These are phyloP conservation scores for Alternaria incomplexa DNA, from an alignment of 2,329 filamentous ascomycete species.

Conservation along the genomic window DNA sequence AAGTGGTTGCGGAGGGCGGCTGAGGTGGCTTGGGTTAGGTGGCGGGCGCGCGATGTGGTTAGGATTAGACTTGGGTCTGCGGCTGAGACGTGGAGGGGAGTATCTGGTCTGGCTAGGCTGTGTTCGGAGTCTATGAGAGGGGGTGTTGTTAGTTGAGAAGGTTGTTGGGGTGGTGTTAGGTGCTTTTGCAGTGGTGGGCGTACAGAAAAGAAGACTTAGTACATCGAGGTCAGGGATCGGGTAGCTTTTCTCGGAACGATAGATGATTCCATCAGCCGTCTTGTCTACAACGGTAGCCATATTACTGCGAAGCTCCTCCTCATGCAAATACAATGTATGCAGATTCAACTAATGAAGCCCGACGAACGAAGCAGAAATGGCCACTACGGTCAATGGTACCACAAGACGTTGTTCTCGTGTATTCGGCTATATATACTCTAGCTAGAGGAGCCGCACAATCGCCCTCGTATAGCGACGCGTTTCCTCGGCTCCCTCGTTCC, in stretches of 20 bases:
- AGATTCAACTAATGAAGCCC: too few species aligned
- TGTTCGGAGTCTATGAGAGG: conserved; percentile 35
- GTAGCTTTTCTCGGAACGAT: conserved; percentile 40
- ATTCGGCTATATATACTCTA: not conserved
- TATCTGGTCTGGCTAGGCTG: conserved; percentile 53
- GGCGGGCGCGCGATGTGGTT: conserved; percentile 59
- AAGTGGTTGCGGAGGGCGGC: conserved; percentile 62
- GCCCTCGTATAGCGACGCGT: not conserved
- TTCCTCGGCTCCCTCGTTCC: not conserved
- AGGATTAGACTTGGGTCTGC: conserved; percentile 60
- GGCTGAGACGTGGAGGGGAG: conserved; percentile 64
- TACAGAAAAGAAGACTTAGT: conserved; percentile 52
- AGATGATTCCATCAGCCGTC: conserved; percentile 37
- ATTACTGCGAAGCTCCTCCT: not conserved
- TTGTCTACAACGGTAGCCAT: conserved; percentile 46
- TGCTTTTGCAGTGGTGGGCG: not conserved
- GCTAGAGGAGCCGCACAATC: not conserved
- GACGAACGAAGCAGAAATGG: not conserved
- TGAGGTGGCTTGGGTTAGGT: conserved; percentile 60
- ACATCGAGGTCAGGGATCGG: conserved; percentile 49
- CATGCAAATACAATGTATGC: not conserved
- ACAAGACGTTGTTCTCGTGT: not conserved
- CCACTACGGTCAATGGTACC: not conserved
- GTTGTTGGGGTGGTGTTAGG: not conserved
- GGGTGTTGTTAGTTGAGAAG: not conserved